Percentiles rank a stretch among this genome's conserved stretches.
Conservation (phyloP, 2,329 filamentous ascomycete genomes). For the Trichoderma arundinaceum region DNA sequence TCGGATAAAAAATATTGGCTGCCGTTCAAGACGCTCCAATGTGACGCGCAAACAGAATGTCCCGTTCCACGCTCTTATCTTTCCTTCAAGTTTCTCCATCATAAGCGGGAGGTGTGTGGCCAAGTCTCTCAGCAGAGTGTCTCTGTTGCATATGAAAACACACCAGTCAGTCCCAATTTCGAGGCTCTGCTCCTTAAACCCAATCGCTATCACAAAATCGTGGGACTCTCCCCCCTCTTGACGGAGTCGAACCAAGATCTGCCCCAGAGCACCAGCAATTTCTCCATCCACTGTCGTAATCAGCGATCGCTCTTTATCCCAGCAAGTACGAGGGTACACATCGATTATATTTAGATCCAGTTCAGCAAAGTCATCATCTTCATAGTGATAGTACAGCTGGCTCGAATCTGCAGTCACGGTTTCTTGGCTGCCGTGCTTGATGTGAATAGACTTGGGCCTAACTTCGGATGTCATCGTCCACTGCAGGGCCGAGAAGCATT, state of each 20-base stretch:
- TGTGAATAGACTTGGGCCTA: constrained; percentile 6
- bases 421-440: constrained; percentile 1
- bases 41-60: neutral
- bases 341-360: constrained; percentile 12
- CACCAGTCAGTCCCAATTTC: neutral
- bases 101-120: neutral
- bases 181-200: neutral
- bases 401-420: neutral
- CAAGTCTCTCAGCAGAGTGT: neutral
- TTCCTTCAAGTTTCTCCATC: neutral
- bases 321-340: constrained; percentile 18
- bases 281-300: neutral
- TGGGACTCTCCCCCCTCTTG: neutral
- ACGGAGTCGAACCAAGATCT: constrained; percentile 19
- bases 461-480: neutral
- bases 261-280: neutral
- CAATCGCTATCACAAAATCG: constrained; percentile 29
- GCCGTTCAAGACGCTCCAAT: constrained; percentile 9
- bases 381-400: constrained; percentile 14
- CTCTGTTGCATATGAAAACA: constrained; percentile 14
- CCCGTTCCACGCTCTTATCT: constrained; percentile 22
- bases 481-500: neutral
- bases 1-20: constrained; percentile 19
- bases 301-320: constrained; percentile 24
- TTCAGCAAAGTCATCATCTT: constrained; percentile 2